Percentiles rank a stretch among this genome's conserved stretches.
These are phyloP conservation scores for Vararia minispora DNA, from an alignment of 768 basidiomycete genomes.

Conservation along the genomic window DNA sequence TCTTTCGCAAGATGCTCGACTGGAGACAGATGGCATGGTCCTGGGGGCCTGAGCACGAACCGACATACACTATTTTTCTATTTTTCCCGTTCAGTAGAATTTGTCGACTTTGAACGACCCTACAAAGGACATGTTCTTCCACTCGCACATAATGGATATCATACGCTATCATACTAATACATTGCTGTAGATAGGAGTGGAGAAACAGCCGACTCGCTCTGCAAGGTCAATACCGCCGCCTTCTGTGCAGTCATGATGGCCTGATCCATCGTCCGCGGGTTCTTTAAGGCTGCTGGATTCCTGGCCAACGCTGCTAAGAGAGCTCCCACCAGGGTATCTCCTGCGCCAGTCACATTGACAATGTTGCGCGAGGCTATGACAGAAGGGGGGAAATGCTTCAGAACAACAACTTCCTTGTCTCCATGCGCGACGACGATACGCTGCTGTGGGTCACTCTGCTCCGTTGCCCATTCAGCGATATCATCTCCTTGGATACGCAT, in stretches of 20 bases:
- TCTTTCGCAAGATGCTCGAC: constrained; percentile 17
- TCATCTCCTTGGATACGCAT: constrained; percentile 38
- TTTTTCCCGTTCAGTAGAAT: too few species aligned
- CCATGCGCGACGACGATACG: constrained; percentile 45
- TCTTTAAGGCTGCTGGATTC: constrained; percentile 32
- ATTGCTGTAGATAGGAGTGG: constrained; percentile 39
- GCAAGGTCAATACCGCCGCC: constrained; percentile 51
- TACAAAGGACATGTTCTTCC: too few species aligned
- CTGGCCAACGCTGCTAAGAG: constrained; percentile 53
- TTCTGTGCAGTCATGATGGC: constrained; percentile 48
- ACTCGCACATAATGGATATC: too few species aligned
- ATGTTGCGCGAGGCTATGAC: constrained; percentile 21
- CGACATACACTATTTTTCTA: too few species aligned
- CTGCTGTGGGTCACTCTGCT: constrained; percentile 32
- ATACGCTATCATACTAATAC: too few species aligned
- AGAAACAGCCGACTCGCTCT: constrained; percentile 54
- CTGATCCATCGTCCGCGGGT: constrained; percentile 30
- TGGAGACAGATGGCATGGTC: background rate
- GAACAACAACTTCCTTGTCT: constrained; percentile 34
- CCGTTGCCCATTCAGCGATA: constrained; percentile 39
- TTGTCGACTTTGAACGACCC: too few species aligned
- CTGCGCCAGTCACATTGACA: constrained; percentile 83
- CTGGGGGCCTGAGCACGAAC: too few species aligned
- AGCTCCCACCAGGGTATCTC: constrained; percentile 83
- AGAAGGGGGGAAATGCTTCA: constrained; percentile 67